These are phyloP conservation scores for Fallopia convolvulus DNA, from an alignment of 148 eudicot genomes.

Conservation along the genomic window DNA sequence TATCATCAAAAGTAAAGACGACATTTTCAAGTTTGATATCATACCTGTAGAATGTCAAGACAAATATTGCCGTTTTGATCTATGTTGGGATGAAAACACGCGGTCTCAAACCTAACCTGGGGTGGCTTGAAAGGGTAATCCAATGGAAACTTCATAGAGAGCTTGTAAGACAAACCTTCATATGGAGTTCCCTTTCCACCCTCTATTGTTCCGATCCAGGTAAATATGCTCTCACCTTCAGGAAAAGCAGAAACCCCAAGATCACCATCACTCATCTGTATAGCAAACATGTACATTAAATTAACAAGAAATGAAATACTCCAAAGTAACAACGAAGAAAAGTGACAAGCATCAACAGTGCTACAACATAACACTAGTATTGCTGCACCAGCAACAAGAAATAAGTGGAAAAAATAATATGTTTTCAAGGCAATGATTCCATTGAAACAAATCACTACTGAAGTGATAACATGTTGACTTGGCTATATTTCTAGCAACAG, in stretches of 20 bases:
- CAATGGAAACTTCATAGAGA: conserved; percentile 40
- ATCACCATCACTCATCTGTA: conserved; percentile 49
- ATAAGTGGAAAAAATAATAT: neutral
- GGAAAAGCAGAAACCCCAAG: conserved; percentile 68
- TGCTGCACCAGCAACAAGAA: neutral
- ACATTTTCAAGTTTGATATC: neutral
- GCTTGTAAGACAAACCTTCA: conserved; percentile 53
- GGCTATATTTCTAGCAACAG: neutral
- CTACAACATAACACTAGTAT: neutral
- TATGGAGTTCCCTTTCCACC: conserved; percentile 53
- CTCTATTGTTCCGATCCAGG: conserved; percentile 53
- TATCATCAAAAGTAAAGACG: neutral
- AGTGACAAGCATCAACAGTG: neutral
- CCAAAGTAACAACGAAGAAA: neutral
- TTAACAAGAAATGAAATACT: neutral
- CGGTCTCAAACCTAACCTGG: conserved; percentile 55
- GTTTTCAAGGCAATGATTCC: no score
- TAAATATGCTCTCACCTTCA: conserved; percentile 51
- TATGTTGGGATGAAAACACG: conserved; percentile 64
- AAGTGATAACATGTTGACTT: neutral
- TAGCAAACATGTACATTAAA: neutral
- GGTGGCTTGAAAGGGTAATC: conserved; percentile 64
- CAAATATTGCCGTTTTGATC: conserved; percentile 58
- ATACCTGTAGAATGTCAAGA: conserved; percentile 62
- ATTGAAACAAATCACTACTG: neutral